Evolutionary conservation across 371 early-diverging fungal genomes (phyloP).

Genomic region (Syncephalastrum sp.): DNA sequence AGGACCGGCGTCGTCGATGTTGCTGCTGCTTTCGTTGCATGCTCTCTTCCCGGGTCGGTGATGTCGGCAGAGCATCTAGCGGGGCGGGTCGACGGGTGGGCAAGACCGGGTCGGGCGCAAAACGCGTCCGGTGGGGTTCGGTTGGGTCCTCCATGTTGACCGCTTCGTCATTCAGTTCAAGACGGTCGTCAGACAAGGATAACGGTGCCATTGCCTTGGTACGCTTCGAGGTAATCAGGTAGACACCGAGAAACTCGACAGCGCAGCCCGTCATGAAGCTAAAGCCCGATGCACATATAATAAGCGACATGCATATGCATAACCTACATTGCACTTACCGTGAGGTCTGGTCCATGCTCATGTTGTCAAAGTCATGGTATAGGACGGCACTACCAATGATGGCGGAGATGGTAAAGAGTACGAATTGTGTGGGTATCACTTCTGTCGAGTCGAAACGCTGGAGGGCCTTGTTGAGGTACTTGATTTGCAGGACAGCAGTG

Average conservation of each 20-base stretch:
- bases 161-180: slow-evolving; percentile 11
- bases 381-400: slow-evolving; percentile 73
- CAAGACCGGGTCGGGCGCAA: slow-evolving; percentile 4
- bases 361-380: slow-evolving; percentile 72
- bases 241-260: slow-evolving; percentile 75
- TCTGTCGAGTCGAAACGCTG: slow-evolving; percentile 72
- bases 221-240: slow-evolving; percentile 67
- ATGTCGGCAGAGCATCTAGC: neutral
- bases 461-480: slow-evolving; percentile 71
- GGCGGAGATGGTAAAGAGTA: slow-evolving; percentile 74
- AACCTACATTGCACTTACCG: slow-evolving; percentile 12
- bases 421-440: slow-evolving; percentile 83
- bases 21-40: slow-evolving; percentile 1
- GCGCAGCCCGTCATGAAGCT: slow-evolving; percentile 62
- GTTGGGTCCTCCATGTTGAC: slow-evolving; percentile 7
- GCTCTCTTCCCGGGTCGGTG: neutral
- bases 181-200: slow-evolving; percentile 11
- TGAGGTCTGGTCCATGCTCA: slow-evolving; percentile 47
- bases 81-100: slow-evolving; percentile 8
- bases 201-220: slow-evolving; percentile 18
- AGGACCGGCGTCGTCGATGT: slow-evolving; percentile 36
- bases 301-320: neutral
- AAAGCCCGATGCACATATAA: neutral
- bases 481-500: slow-evolving; percentile 73
- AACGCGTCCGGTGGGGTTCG: slow-evolving; percentile 2